Conservation (phyloP, 495 filamentous ascomycete species). For the Hyaloscypha hepaticicola region DNA sequence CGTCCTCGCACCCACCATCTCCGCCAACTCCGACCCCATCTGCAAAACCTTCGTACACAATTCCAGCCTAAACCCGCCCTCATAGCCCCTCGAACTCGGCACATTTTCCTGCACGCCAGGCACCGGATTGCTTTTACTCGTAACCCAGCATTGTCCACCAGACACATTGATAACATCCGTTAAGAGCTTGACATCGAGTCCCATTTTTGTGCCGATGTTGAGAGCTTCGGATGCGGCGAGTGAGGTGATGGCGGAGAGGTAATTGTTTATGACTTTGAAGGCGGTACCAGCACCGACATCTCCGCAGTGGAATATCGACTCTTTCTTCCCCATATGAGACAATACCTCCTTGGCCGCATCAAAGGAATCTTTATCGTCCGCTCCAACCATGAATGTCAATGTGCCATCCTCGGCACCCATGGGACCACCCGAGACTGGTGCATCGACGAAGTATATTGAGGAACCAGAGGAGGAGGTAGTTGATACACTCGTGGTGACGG, state of each 20-base stretch:
- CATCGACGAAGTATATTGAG: conserved; percentile 1
- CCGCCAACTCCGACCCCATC: conserved; percentile 3
- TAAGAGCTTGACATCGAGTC: conserved; percentile 1
- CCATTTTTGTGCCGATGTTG: conserved; percentile 12
- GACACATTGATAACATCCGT: conserved; percentile 11
- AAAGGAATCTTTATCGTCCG: not conserved
- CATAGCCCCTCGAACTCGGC: conserved; percentile 1
- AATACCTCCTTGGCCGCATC: not conserved
- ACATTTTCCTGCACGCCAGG: conserved; percentile 1
- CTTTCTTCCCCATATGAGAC: not conserved
- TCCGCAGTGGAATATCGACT: conserved; percentile 3
- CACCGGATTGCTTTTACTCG: conserved; percentile 1
- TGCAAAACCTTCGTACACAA: conserved; percentile 1
- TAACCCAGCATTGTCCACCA: conserved; percentile 3
- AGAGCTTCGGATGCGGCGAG: conserved; percentile 9
- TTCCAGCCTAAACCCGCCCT: conserved; percentile 11
- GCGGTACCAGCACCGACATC: not conserved
- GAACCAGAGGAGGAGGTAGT: not conserved
- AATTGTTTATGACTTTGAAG: conserved; percentile 14
- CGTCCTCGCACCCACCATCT: not conserved
- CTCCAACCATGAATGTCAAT: conserved; percentile 12
- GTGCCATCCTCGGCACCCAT: conserved; percentile 10
- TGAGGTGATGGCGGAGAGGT: conserved; percentile 5
- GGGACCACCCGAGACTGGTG: conserved; percentile 11
- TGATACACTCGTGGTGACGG: not conserved